These are phyloP conservation scores for Agaricus bisporus DNA, from an alignment of 768 basidiomycete genomes.

Conservation along the genomic window DNA sequence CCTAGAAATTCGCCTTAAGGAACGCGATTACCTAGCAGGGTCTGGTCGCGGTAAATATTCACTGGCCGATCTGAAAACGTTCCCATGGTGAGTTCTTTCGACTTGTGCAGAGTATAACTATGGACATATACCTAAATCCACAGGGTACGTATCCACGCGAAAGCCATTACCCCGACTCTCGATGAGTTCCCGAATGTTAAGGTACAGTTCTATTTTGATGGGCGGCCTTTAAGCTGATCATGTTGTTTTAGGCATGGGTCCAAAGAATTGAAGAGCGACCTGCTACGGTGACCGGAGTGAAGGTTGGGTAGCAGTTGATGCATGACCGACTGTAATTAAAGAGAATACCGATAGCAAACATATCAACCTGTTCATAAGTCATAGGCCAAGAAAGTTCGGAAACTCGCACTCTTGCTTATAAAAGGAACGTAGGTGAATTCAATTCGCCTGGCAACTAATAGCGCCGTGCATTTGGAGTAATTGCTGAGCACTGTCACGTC, in stretches of 20 bases:
- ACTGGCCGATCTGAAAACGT: constrained; percentile 67
- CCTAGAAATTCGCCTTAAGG: constrained; percentile 68
- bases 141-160: constrained; percentile 50
- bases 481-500: too few relatives aligned
- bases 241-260: constrained; percentile 17
- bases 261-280: constrained; percentile 11
- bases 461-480: too few relatives aligned
- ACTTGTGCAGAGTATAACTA: neutral
- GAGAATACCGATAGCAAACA: too few relatives aligned
- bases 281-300: constrained; percentile 5
- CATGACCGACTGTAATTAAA: too few relatives aligned
- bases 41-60: constrained; percentile 59
- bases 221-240: neutral
- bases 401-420: too few relatives aligned
- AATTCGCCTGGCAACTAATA: too few relatives aligned
- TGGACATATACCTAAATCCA: neutral
- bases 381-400: too few relatives aligned
- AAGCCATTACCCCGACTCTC: constrained; percentile 47
- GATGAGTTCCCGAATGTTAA: constrained; percentile 62
- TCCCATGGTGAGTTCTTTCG: constrained; percentile 46
- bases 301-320: neutral
- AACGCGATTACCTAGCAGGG: constrained; percentile 78
- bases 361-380: too few relatives aligned
- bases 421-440: too few relatives aligned
- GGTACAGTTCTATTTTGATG: constrained; percentile 22